phyloP scores from a whole-genome alignment of 1,139 yeast genomes.

The Eremothecium sinecaudum region DNA sequence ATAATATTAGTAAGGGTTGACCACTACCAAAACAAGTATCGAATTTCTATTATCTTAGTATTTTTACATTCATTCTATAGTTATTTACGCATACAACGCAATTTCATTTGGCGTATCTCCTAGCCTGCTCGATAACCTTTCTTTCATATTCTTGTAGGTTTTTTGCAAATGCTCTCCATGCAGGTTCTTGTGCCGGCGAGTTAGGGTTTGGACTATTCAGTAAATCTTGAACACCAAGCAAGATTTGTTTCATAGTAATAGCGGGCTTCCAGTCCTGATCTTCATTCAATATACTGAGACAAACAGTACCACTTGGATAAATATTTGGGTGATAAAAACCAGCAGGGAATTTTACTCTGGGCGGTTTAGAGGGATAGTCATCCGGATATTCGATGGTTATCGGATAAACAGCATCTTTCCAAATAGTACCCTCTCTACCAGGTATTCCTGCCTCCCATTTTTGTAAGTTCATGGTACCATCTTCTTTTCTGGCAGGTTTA shows the following conservation, averaged over 20 bases:
- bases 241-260: constrained; percentile 80
- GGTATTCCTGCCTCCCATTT: constrained; percentile 95
- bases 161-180: constrained; percentile 75
- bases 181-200: constrained; percentile 97
- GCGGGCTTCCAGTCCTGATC: constrained; percentile 99
- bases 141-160: constrained; percentile 61
- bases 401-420: constrained; percentile 85
- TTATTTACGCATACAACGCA: not conserved
- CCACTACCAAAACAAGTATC: too few relatives aligned
- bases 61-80: too few relatives aligned
- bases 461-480: constrained; percentile 78
- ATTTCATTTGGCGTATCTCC: constrained; percentile 45
- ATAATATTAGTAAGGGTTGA: not conserved
- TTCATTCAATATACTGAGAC: constrained; percentile 86
- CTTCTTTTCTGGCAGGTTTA: constrained; percentile 65
- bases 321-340: constrained; percentile 95
- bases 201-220: constrained; percentile 85
- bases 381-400: constrained; percentile 72
- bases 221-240: constrained; percentile 86
- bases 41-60: too few relatives aligned
- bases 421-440: constrained; percentile 74
- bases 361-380: constrained; percentile 95
- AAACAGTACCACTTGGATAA: constrained; percentile 93
- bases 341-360: constrained; percentile 78
- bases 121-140: constrained; percentile 75